Evolutionary conservation across 345 rosid species (phyloP).

Genomic region (Citrus trifoliata): DNA sequence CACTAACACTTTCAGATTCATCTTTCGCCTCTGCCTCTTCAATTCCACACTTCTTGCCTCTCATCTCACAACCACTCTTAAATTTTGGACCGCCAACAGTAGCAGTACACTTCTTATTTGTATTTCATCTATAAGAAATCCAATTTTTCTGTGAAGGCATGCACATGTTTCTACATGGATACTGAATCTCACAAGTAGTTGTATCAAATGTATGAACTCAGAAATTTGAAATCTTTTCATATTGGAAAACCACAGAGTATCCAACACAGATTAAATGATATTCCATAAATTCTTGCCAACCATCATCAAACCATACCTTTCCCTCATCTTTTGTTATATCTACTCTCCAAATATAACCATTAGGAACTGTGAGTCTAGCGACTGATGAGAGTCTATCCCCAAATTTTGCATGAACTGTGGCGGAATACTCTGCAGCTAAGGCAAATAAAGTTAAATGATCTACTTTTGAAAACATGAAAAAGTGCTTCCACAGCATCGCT

Average conservation of each 20-base stretch:
- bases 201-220: slow-evolving; percentile 31
- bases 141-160: no score
- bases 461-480: not conserved
- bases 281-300: slow-evolving; percentile 37
- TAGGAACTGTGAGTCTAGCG: slow-evolving; percentile 23
- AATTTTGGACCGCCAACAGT: no score
- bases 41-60: slow-evolving; percentile 14
- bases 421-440: slow-evolving; percentile 32
- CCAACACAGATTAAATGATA: slow-evolving; percentile 32
- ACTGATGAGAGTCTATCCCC: slow-evolving; percentile 33
- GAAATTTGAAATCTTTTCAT: slow-evolving; percentile 35
- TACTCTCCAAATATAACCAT: no score
- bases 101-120: no score
- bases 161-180: no score
- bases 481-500: not conserved
- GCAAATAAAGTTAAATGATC: not conserved
- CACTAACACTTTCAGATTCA: not conserved
- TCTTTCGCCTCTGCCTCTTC: slow-evolving; percentile 9
- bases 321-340: no score
- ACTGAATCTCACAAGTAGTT: slow-evolving; percentile 3
- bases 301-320: not conserved
- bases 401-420: slow-evolving; percentile 25
- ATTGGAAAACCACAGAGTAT: slow-evolving; percentile 34
- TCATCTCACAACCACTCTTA: not conserved
- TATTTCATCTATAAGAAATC: no score